Evolutionary conservation across 139 green algal species (phyloP).

Genomic region (Asterochloris erici): DNA sequence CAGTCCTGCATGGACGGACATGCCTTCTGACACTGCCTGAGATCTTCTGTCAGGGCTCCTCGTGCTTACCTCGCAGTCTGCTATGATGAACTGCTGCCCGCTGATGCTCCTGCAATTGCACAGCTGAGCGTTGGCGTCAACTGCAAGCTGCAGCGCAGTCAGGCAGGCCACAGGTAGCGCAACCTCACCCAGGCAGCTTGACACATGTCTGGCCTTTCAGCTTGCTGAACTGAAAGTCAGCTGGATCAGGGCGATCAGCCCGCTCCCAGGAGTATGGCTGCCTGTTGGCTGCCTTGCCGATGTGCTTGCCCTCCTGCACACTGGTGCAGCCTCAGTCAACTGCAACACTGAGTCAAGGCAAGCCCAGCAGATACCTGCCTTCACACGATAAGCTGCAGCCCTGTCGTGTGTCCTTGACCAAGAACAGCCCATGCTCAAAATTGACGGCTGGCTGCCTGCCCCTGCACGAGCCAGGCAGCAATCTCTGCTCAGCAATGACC

Average conservation of each 20-base stretch:
- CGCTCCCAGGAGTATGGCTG: conserved; percentile 1
- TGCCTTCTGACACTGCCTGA: background rate
- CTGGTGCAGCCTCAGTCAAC: too few relatives aligned
- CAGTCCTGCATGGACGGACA: conserved; percentile 40
- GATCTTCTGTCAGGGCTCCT: background rate
- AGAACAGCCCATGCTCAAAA: too few relatives aligned
- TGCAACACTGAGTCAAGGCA: too few relatives aligned
- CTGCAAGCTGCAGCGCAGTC: too few relatives aligned
- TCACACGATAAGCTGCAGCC: too few relatives aligned
- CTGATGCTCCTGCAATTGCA: conserved; percentile 42
- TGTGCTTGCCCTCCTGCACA: too few relatives aligned
- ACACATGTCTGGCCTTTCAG: conserved; percentile 24
- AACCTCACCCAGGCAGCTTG: conserved; percentile 34
- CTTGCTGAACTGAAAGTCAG: conserved; percentile 7
- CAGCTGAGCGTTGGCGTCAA: background rate
- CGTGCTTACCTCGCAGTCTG: conserved; percentile 43
- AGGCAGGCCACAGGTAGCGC: background rate
- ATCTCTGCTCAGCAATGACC: too few relatives aligned
- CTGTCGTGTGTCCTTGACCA: too few relatives aligned
- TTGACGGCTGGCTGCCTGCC: too few relatives aligned
- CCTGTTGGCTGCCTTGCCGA: too few relatives aligned
- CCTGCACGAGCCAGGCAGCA: too few relatives aligned
- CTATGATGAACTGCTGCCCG: conserved; percentile 63
- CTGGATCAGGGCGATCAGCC: conserved; percentile 1
- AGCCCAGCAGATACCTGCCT: too few relatives aligned